Evolutionary conservation across 495 filamentous ascomycete genomes (phyloP).

Genomic region (Lasiosphaeria ovina): DNA sequence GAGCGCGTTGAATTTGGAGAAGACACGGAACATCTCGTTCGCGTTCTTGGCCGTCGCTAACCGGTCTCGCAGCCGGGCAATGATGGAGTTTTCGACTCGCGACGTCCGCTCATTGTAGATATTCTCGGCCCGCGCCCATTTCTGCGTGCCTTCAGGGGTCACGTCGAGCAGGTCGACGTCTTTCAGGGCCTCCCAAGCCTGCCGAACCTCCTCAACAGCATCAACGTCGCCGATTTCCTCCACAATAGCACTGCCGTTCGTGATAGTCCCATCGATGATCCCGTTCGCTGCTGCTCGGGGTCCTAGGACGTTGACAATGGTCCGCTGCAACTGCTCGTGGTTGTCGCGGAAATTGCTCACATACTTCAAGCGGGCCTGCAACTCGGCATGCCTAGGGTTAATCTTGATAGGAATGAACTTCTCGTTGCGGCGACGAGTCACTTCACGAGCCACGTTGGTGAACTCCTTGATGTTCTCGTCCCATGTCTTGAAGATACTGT

Average conservation of each 20-base stretch:
- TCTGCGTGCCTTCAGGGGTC: slow-evolving; percentile 77
- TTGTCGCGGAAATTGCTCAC: slow-evolving; percentile 91
- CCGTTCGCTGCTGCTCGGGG: slow-evolving; percentile 59
- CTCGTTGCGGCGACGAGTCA: slow-evolving; percentile 84
- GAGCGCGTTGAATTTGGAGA: slow-evolving; percentile 98
- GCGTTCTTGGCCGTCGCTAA: slow-evolving; percentile 92
- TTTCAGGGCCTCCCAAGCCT: slow-evolving; percentile 88
- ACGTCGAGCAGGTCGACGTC: slow-evolving; percentile 96
- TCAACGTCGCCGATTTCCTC: slow-evolving; percentile 98
- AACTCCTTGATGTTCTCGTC: slow-evolving; percentile 96
- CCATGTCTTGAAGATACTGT: slow-evolving; percentile 86
- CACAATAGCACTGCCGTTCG: slow-evolving; percentile 66
- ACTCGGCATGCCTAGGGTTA: slow-evolving; percentile 73
- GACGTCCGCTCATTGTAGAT: slow-evolving; percentile 96
- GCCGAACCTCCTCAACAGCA: slow-evolving; percentile 92
- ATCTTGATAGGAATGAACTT: slow-evolving; percentile 99
- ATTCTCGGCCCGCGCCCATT: slow-evolving; percentile 90
- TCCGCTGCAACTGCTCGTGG: slow-evolving; percentile 94
- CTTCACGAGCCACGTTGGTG: slow-evolving; percentile 92
- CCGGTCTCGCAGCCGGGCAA: slow-evolving; percentile 87
- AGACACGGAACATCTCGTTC: slow-evolving; percentile 99
- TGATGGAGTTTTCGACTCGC: slow-evolving; percentile 97
- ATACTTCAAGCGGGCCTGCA: slow-evolving; percentile 86
- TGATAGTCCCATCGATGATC: slow-evolving; percentile 45
- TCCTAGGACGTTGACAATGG: slow-evolving; percentile 91